phyloP scores from a whole-genome alignment of 2,329 filamentous ascomycete genomes.

The Colletotrichum theobromicola region DNA sequence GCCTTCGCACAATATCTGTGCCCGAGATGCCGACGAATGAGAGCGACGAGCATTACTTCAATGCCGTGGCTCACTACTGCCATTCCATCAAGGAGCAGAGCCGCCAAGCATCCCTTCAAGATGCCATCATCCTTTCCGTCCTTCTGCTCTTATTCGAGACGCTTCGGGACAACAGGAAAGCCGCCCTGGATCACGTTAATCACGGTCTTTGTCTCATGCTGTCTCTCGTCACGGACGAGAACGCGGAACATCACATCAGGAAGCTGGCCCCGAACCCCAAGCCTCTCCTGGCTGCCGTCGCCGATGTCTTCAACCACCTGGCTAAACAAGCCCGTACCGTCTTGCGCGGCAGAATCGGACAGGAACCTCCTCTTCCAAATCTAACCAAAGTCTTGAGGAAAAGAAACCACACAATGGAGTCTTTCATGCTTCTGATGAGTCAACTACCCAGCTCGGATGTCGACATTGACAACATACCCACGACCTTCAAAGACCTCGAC shows the following conservation, averaged over 20 bases:
- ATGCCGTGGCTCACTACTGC: constrained; percentile 40
- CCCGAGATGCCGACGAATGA: background rate
- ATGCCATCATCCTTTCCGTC: constrained; percentile 35
- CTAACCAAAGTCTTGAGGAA: constrained; percentile 23
- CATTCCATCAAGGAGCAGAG: constrained; percentile 35
- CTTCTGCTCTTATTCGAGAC: constrained; percentile 36
- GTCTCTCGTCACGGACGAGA: constrained; percentile 30
- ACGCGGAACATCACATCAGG: constrained; percentile 8
- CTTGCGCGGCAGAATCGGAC: constrained; percentile 24
- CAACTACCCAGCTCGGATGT: constrained; percentile 19
- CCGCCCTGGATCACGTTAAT: constrained; percentile 39
- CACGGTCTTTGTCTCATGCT: constrained; percentile 39
- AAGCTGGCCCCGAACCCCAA: constrained; percentile 28
- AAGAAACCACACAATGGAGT: constrained; percentile 28
- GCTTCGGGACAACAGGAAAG: constrained; percentile 32
- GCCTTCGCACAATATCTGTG: constrained; percentile 13
- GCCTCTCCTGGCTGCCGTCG: constrained; percentile 27
- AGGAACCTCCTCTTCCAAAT: constrained; percentile 27
- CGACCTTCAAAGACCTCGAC: constrained; percentile 25
- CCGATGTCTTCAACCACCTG: constrained; percentile 27
- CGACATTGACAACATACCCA: constrained; percentile 21
- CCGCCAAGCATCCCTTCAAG: constrained; percentile 28
- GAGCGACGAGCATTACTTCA: constrained; percentile 31
- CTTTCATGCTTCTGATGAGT: constrained; percentile 29
- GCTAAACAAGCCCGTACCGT: constrained; percentile 27